Evolutionary conservation across 345 rosid genomes (phyloP).

Genomic region (Syzygium jambos): DNA sequence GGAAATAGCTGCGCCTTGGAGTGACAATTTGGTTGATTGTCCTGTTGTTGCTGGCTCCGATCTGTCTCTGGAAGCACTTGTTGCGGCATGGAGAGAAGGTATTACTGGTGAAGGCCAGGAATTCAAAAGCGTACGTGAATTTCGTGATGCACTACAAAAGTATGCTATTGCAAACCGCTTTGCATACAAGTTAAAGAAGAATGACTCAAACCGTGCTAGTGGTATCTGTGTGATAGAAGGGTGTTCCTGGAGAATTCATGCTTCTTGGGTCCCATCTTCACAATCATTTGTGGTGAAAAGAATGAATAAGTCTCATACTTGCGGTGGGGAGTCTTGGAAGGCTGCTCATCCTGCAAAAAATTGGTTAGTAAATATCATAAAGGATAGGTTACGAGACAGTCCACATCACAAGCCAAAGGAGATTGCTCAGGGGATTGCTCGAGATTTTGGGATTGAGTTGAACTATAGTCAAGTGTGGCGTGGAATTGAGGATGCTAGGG

Average conservation of each 20-base stretch:
- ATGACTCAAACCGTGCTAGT: conserved; percentile 73
- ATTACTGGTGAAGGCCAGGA: conserved; percentile 92
- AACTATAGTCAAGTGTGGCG: conserved; percentile 82
- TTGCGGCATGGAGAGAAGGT: conserved; percentile 72
- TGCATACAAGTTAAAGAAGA: conserved; percentile 68
- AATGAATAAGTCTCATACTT: conserved; percentile 52
- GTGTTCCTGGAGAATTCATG: conserved; percentile 67
- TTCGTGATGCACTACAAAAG: conserved; percentile 80
- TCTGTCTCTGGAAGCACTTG: conserved; percentile 30
- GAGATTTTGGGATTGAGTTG: conserved; percentile 72
- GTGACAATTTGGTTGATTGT: conserved; percentile 3
- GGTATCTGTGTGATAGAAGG: conserved; percentile 59
- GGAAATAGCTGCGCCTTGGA: not conserved
- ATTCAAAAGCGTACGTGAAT: conserved; percentile 59
- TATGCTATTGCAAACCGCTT: conserved; percentile 81
- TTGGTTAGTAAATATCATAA: conserved; percentile 77
- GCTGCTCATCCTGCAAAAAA: conserved; percentile 67
- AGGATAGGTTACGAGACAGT: conserved; percentile 64
- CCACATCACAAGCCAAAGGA: conserved; percentile 80
- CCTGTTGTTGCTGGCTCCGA: conserved; percentile 3
- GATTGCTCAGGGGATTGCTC: conserved; percentile 48
- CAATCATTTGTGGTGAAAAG: conserved; percentile 54
- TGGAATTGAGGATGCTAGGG: conserved; percentile 78
- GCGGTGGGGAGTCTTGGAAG: conserved; percentile 79
- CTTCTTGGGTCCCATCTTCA: conserved; percentile 80